Percentiles rank a stretch among this genome's conserved stretches.
Evolutionary conservation across 129 eudicot genomes (phyloP).

Genomic region (Apium graveolens): DNA sequence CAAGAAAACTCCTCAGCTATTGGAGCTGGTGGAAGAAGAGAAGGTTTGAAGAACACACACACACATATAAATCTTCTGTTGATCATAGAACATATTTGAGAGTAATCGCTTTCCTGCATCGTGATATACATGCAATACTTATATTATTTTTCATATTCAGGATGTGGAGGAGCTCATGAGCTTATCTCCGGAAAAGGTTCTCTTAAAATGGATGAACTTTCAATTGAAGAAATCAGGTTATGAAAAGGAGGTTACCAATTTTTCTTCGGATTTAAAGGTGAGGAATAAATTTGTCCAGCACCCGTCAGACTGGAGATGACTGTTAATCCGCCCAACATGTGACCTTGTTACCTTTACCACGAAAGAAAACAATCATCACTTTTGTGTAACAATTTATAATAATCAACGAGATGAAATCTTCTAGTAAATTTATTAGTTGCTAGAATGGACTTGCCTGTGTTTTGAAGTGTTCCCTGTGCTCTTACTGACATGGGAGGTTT

Average conservation of each 20-base stretch:
- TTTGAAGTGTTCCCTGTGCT: neutral
- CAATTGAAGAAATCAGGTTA: slow-evolving; percentile 57
- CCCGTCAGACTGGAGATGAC: neutral
- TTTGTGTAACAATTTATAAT: neutral
- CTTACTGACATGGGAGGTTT: neutral
- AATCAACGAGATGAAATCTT: neutral
- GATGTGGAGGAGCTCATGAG: slow-evolving; percentile 63
- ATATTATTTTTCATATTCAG: slow-evolving; percentile 24
- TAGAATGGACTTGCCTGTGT: neutral
- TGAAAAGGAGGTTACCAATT: slow-evolving; percentile 51
- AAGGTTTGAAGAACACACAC: slow-evolving; percentile 24
- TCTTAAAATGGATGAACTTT: slow-evolving; percentile 62
- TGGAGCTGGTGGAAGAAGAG: slow-evolving; percentile 60
- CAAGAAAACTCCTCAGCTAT: slow-evolving; percentile 64
- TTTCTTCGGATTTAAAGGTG: slow-evolving; percentile 58
- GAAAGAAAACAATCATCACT: neutral
- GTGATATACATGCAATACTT: slow-evolving; percentile 1
- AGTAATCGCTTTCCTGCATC: neutral
- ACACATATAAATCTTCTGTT: neutral
- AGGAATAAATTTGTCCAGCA: neutral
- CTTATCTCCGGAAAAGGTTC: slow-evolving; percentile 62
- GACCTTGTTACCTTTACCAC: neutral
- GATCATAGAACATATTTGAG: neutral
- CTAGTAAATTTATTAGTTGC: neutral
- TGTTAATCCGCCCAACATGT: neutral